Evolutionary conservation across 2,329 filamentous ascomycete species (phyloP), one percentile per base, ranked within the genome.

Genomic region (Colletotrichum godetiae): DNA sequence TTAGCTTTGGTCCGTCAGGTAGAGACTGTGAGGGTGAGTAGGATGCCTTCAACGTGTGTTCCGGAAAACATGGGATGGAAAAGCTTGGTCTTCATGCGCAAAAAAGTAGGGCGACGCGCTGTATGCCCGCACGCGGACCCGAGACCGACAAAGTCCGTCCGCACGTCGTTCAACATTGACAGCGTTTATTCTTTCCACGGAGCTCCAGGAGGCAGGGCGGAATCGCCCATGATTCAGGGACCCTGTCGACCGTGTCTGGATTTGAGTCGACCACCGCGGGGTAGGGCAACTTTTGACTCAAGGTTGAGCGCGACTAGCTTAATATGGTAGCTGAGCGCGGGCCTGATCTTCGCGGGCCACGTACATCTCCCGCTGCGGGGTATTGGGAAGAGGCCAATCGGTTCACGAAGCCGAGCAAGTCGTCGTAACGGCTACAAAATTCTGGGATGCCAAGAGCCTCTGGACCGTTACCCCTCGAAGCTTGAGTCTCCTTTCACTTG

Each of bases 291-390:
- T 69, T 73, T 68, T 60, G 59, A 64, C 59, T 68, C 33, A 12
- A 46, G 1, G n/a, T 3, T 49, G 27, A 42, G 49, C 33, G 46
- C 35, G n/a, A 27, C 67, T 59, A 42, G 56, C 71, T 66, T 33
- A 19, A 61, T 56, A 22, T 10, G 46, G 49, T 13, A 57, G 35
- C 3, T n/a, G 24, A 15, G 12, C 19, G 60, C 55, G 29, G 5
- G 49, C 7, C 29, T 35, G 49, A 66, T 62, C 22, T 31, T 33
- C 13, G 56, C 55, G 67, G 61, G 67, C 55, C 60, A 60, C 71
- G 71, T 66, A 71, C 55, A 66, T 73, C 71, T 73, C 71, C 67
- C 60, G 61, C 35, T 49, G 42, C 35, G 29, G 49, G 24, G 61
- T 37, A 49, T 12, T 33, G 1, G 5, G 12, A 11, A 12, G 42